Conservation (phyloP, 345 rosid species). For the Hevea brasiliensis region DNA sequence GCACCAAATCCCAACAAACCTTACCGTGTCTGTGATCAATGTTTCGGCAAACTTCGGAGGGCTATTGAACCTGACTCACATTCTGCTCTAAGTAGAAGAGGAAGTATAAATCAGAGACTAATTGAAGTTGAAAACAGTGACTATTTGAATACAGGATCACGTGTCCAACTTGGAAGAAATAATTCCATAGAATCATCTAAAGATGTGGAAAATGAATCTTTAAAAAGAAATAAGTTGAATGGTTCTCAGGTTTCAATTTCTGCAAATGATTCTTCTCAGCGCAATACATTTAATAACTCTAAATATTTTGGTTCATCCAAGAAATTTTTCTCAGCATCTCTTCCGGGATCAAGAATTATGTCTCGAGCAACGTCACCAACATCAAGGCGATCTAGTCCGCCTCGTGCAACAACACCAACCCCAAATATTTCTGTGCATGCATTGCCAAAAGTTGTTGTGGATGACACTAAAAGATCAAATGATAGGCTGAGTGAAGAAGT, state of each 20-base stretch:
- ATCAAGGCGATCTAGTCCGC: constrained; percentile 42
- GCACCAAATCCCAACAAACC: constrained; percentile 59
- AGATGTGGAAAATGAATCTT: constrained; percentile 18
- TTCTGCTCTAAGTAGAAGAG: constrained; percentile 40
- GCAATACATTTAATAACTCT: constrained; percentile 29
- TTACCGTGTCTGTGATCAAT: constrained; percentile 65
- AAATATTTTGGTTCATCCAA: constrained; percentile 23
- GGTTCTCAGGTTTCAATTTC: constrained; percentile 19
- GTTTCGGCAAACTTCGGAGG: constrained; percentile 50
- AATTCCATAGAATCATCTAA: constrained; percentile 26
- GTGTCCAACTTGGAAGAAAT: constrained; percentile 32
- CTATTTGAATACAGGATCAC: constrained; percentile 27
- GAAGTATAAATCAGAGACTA: constrained; percentile 37
- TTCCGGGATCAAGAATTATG: constrained; percentile 16
- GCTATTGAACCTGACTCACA: constrained; percentile 30
- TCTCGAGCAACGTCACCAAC: constrained; percentile 18
- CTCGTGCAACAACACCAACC: constrained; percentile 43
- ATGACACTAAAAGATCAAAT: constrained; percentile 45
- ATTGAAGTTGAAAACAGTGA: constrained; percentile 40
- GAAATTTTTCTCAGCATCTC: constrained; percentile 16
- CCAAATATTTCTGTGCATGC: constrained; percentile 33
- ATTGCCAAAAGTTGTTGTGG: constrained; percentile 42
- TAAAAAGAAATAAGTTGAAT: constrained; percentile 24
- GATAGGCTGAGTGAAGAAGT: constrained; percentile 47
- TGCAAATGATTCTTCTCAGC: constrained; percentile 19